Evolutionary conservation across 2,329 filamentous ascomycete genomes (phyloP), one percentile per base, ranked within the genome.

Genomic region (Chalaropsis thielavioides): DNA sequence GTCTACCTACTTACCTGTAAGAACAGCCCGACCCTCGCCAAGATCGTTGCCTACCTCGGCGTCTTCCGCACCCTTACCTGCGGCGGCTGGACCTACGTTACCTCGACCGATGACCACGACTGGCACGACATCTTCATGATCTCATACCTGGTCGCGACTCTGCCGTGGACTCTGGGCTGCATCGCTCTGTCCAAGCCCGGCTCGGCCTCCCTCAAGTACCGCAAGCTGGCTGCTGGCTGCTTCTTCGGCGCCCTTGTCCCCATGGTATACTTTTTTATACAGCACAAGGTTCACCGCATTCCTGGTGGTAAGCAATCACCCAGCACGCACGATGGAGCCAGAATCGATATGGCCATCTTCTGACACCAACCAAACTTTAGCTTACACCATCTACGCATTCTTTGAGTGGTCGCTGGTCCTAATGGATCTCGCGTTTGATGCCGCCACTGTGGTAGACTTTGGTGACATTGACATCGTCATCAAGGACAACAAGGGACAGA

Each of bases 81-180:
- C 72, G 94, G 92, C 70, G 94, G 94, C 67, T 99, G 94, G 92
- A 96, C 94, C 63, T 99, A 97, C 75, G 86, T 99, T 68, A 99
- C 94, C 31, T 97, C 94, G 68, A 99, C 94, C 54, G 94, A 99
- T 74, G 90, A 97, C 74, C 94, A 99, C 75, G 86, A 95, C 75
- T 97, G 91, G 92, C 94, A 99, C 74, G 94, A 99, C 72, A 92
- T 97, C 68, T 92, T 99, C 74, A 99, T 99, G 94, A 96, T 99
- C 70, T 95, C 91, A 15, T 99, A 99, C 75, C 80, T 99, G 65
- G 87, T 99, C 58, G 88, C 90, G 41, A 97, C 94, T 2, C 80
- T 99, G 64, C 94, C 94, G 1, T 99, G 94, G 94, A 99, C 92
- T 1, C 75, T 90, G 60, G 94, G 94, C 61, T 96, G 92, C 74